Conservation (phyloP, 2,329 filamentous ascomycete species). For the Cryphonectria naterciae region DNA sequence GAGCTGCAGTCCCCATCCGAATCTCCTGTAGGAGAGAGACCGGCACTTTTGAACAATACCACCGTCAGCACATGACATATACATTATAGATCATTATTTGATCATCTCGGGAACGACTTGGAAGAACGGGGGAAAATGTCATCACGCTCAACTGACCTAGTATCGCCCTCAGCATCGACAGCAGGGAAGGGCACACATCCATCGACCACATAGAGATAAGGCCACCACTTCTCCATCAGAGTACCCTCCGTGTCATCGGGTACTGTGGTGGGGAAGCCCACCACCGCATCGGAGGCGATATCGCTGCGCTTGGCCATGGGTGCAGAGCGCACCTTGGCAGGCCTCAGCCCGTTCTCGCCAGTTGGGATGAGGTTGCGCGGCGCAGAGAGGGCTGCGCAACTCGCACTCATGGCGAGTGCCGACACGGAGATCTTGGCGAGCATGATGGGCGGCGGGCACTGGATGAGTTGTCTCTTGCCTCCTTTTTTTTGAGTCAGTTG, state of each 20-base stretch:
- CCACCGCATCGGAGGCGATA: slow-evolving; percentile 43
- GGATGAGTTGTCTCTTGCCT: neutral
- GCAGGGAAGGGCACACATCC: slow-evolving; percentile 68
- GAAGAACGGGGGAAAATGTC: too few relatives aligned
- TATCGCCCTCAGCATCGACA: slow-evolving; percentile 61
- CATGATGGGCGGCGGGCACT: slow-evolving; percentile 2
- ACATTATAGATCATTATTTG: neutral
- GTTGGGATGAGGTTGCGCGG: slow-evolving; percentile 2
- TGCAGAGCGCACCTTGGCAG: slow-evolving; percentile 9
- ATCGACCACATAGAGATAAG: slow-evolving; percentile 56
- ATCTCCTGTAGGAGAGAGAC: slow-evolving; percentile 39
- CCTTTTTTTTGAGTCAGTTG: neutral
- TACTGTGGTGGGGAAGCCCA: slow-evolving; percentile 58
- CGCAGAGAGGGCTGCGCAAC: slow-evolving; percentile 13
- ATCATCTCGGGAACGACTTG: neutral
- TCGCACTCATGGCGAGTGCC: slow-evolving; percentile 9
- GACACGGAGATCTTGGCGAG: slow-evolving; percentile 6
- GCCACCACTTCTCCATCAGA: slow-evolving; percentile 60
- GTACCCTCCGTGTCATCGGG: slow-evolving; percentile 49
- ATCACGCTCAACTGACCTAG: slow-evolving; percentile 52
- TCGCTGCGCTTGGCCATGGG: slow-evolving; percentile 34
- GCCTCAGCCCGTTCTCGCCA: slow-evolving; percentile 13
- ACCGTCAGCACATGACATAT: neutral
- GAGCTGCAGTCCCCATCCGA: slow-evolving; percentile 39
- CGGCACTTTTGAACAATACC: slow-evolving; percentile 36